phyloP scores from a whole-genome alignment of 192 early-diverging fungal species.

The Podila horticola region DNA sequence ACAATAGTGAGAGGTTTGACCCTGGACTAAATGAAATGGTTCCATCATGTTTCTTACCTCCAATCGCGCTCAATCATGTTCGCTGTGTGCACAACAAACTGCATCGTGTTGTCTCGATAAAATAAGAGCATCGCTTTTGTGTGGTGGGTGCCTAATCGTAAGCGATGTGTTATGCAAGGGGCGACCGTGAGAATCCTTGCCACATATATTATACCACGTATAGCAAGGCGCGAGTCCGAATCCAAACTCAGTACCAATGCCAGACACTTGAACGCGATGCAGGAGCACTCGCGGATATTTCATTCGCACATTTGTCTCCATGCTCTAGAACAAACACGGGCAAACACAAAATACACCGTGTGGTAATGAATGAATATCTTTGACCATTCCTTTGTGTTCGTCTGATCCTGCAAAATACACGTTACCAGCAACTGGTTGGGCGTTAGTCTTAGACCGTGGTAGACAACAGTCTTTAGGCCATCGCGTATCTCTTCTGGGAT shows the following conservation, averaged over 20 bases:
- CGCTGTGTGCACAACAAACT: slow-evolving; percentile 70
- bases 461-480: slow-evolving; percentile 18
- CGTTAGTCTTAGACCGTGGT: slow-evolving; percentile 26
- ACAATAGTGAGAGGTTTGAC: not conserved
- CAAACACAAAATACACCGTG: not conserved
- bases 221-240: not conserved
- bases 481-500: slow-evolving; percentile 21
- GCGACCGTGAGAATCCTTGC: not conserved
- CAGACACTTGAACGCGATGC: slow-evolving; percentile 32
- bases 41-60: slow-evolving; percentile 52
- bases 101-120: slow-evolving; percentile 54
- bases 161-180: not conserved
- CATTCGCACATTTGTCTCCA: slow-evolving; percentile 14
- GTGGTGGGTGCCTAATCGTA: slow-evolving; percentile 65
- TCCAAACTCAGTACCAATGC: slow-evolving; percentile 17
- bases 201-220: not conserved
- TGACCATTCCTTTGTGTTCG: not conserved
- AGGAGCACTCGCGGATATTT: slow-evolving; percentile 16
- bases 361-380: not conserved
- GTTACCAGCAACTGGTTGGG: slow-evolving; percentile 16
- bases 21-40: not conserved
- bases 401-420: not conserved
- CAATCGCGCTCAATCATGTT: slow-evolving; percentile 72
- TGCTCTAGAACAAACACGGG: slow-evolving; percentile 3
- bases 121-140: slow-evolving; percentile 72